Base-by-base conservation (phyloP, 345 rosid genomes). In the Gossypium herbaceum region DNA sequence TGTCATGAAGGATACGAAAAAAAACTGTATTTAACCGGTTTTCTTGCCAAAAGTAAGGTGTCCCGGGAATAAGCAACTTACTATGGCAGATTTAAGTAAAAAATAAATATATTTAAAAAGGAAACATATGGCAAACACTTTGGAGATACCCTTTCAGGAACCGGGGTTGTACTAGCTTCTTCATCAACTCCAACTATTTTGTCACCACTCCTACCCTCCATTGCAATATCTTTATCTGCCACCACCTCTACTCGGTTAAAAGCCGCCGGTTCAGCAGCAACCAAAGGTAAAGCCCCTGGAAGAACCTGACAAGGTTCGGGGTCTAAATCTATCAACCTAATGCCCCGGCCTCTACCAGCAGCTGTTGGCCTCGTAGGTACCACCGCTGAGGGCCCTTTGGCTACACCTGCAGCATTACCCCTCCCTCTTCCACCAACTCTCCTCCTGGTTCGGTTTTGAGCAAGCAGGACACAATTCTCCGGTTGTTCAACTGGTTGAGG, bases 361-460 rank as follows among this genome's bases (percentile, higher is more conserved):
- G 91, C 90, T 45, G 92, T 77, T 75, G 90, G 93, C 86, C 94
- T 87, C 6, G 88, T 71, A 43, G 90, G 90, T 77, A 79, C 80
- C 70, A 83, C 85, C n/a, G 86, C 82, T 10, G 41, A 78, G 65
- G 82, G 80, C 50, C 84, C 91, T 84, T 90, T 90, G 74, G 90
- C 97, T 90, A 94, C 85, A 87, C 82, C 97, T 64, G 88, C 61
- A 52, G 94, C 96, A 88, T 88, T 92, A 75, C 91, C 97, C 79
- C 98, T 89, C 77, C 97, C 97, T 87, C 97, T 86, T 78, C 98
- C 98, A 73, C 88, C 92, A 84, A 52, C 88, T 90, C 97, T 89
- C 82, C 96, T 92, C 83, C 94, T 86, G 73, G 98, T 86, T 79
- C 85, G 81, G 82, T 87, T 86, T 81, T 84, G 97, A 72, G 89